These are phyloP conservation scores for Hypoxylon sp. DNA, from an alignment of 2,329 filamentous ascomycete species.

Conservation along the genomic window DNA sequence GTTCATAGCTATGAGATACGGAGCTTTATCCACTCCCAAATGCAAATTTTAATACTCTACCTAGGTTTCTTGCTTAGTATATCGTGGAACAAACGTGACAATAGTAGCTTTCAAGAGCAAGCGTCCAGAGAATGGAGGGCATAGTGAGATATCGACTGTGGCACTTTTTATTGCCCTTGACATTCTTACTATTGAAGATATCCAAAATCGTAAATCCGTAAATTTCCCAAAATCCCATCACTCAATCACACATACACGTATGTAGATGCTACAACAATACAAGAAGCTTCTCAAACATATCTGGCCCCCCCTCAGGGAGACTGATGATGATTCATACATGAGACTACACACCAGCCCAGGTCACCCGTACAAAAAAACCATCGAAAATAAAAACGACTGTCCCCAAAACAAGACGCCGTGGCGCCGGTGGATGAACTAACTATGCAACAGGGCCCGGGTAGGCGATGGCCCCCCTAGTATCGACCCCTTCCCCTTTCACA, in stretches of 20 bases:
- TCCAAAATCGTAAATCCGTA: slow-evolving; percentile 27
- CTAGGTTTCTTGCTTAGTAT: background rate
- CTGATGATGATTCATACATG: slow-evolving; percentile 11
- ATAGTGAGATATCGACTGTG: background rate
- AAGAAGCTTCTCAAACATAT: slow-evolving; percentile 22
- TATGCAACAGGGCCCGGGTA: slow-evolving; percentile 28
- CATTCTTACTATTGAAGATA: slow-evolving; percentile 34
- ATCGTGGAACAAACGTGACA: no score
- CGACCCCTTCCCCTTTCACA: slow-evolving; percentile 12
- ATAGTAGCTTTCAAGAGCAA: background rate
- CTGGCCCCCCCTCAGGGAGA: background rate
- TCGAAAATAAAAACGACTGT: slow-evolving; percentile 9
- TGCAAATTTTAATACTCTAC: slow-evolving; percentile 15
- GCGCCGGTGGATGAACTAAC: slow-evolving; percentile 34
- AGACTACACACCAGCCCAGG: slow-evolving; percentile 3
- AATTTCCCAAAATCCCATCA: slow-evolving; percentile 6
- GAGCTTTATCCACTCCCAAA: slow-evolving; percentile 28
- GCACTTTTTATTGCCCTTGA: slow-evolving; percentile 1
- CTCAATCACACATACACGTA: slow-evolving; percentile 13
- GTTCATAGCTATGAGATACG: slow-evolving; percentile 30
- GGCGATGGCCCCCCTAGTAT: slow-evolving; percentile 7
- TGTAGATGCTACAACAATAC: slow-evolving; percentile 21
- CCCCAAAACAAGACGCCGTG: slow-evolving; percentile 35
- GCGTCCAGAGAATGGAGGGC: background rate
- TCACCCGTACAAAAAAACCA: slow-evolving; percentile 1